A percentile compares a stretch with the other conserved stretches of the same genome.
phyloP scores from a whole-genome alignment of 108 stramenopile species.

The Stephanodiscus minutulus region DNA sequence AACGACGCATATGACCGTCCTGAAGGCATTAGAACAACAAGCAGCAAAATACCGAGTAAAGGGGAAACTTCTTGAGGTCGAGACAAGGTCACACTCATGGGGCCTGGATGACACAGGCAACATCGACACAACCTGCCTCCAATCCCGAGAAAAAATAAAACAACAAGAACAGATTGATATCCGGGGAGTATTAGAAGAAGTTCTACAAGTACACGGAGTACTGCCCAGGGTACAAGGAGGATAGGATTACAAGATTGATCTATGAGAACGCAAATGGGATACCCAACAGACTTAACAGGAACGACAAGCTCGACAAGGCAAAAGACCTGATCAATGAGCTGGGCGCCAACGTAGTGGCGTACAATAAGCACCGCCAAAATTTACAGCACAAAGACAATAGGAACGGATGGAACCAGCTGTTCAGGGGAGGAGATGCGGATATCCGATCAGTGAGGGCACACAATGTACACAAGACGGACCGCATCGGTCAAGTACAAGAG shows the following conservation, averaged over 20 bases:
- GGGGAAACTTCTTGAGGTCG: background rate
- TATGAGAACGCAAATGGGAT: constrained; percentile 2
- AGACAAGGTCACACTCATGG: background rate
- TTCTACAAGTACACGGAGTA: constrained; percentile 5
- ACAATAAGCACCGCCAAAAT: constrained; percentile 4
- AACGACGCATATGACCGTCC: background rate
- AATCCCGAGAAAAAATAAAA: background rate
- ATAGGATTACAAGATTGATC: background rate
- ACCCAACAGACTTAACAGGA: background rate
- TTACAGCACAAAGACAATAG: background rate
- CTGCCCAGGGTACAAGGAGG: background rate
- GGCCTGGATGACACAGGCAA: background rate
- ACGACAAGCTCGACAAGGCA: background rate
- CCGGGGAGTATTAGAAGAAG: background rate
- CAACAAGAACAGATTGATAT: constrained; percentile 3
- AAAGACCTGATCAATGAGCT: background rate
- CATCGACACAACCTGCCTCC: no score
- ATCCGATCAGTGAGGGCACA: background rate
- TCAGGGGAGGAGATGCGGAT: constrained; percentile 9
- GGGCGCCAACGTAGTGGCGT: background rate
- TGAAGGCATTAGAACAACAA: background rate
- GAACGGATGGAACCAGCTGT: constrained; percentile 12
- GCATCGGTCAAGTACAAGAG: background rate
- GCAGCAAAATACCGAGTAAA: background rate
- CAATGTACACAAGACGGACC: background rate